phyloP scores from a whole-genome alignment of 345 rosid genomes.

The Anacardium occidentale region DNA sequence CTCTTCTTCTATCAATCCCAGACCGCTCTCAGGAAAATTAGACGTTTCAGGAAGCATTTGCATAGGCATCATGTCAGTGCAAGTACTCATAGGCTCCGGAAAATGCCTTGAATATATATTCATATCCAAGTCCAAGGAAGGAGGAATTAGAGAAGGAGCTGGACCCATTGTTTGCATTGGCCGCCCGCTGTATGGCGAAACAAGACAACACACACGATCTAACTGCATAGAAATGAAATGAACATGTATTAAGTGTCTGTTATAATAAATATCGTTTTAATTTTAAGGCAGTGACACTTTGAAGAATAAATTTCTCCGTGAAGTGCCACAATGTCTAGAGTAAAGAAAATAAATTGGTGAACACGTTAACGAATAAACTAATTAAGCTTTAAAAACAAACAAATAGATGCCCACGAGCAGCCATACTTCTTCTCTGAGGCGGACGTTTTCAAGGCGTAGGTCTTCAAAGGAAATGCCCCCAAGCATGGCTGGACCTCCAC shows the following conservation, averaged over 20 bases:
- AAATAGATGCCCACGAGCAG: not conserved
- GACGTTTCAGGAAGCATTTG: slow-evolving; percentile 44
- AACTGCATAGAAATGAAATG: slow-evolving; percentile 38
- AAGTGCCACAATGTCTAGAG: no score
- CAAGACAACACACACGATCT: slow-evolving; percentile 62
- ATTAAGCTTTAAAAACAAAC: not conserved
- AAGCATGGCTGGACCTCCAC: slow-evolving; percentile 72
- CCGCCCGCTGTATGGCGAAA: slow-evolving; percentile 53
- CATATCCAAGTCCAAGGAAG: slow-evolving; percentile 79
- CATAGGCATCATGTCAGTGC: slow-evolving; percentile 48
- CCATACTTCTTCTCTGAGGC: slow-evolving; percentile 82
- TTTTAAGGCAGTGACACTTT: not conserved
- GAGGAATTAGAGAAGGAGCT: slow-evolving; percentile 39
- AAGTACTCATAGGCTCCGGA: slow-evolving; percentile 37
- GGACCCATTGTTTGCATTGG: slow-evolving; percentile 46
- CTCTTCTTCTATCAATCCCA: slow-evolving; percentile 62
- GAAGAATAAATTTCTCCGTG: no score
- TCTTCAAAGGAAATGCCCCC: slow-evolving; percentile 74
- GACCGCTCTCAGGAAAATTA: slow-evolving; percentile 34
- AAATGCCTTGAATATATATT: slow-evolving; percentile 53
- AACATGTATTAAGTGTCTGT: not conserved
- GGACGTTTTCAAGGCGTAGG: slow-evolving; percentile 74
- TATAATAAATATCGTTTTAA: not conserved
- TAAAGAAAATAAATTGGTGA: no score
- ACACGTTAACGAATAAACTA: no score